Conservation (phyloP, 495 filamentous ascomycete species). For the Hypoxylon rickii region DNA sequence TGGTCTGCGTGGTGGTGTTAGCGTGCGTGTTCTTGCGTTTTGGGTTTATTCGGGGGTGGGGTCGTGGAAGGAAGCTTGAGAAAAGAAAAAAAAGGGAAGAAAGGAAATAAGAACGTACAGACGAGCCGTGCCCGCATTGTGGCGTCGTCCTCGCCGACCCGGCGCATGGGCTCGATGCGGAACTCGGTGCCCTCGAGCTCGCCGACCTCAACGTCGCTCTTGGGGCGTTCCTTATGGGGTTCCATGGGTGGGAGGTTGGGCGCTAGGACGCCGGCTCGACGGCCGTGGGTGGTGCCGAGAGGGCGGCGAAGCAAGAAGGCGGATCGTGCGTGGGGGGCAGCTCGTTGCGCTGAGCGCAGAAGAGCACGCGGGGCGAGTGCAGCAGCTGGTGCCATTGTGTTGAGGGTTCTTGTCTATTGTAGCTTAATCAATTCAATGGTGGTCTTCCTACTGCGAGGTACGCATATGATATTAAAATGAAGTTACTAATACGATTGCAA, state of each 20-base stretch:
- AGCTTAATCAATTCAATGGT: too few relatives aligned
- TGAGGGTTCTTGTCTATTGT: too few relatives aligned
- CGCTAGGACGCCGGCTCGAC: slow-evolving; percentile 11
- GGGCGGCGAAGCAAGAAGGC: slow-evolving; percentile 17
- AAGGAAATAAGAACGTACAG: too few relatives aligned
- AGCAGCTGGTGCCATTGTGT: slow-evolving; percentile 28
- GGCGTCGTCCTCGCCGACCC: slow-evolving; percentile 75
- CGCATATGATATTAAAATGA: too few relatives aligned
- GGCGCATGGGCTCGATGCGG: slow-evolving; percentile 83
- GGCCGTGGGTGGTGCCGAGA: slow-evolving; percentile 24
- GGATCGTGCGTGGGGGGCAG: slow-evolving; percentile 2
- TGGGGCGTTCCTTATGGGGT: slow-evolving; percentile 29
- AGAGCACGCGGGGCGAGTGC: slow-evolving; percentile 25
- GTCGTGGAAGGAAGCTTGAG: too few relatives aligned
- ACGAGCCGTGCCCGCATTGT: slow-evolving; percentile 90
- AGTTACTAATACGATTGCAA: too few relatives aligned
- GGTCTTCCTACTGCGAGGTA: background rate
- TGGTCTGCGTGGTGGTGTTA: slow-evolving; percentile 66
- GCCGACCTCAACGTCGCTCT: slow-evolving; percentile 80
- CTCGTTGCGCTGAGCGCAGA: slow-evolving; percentile 23
- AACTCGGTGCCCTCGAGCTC: slow-evolving; percentile 89
- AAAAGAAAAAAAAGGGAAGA: too few relatives aligned
- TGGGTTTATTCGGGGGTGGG: too few relatives aligned
- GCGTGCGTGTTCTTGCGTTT: background rate
- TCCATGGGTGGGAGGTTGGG: slow-evolving; percentile 32